Percentiles rank a stretch among this genome's conserved stretches.
Conservation (phyloP, 768 basidiomycete species). For the Rubroboletus satanas region DNA sequence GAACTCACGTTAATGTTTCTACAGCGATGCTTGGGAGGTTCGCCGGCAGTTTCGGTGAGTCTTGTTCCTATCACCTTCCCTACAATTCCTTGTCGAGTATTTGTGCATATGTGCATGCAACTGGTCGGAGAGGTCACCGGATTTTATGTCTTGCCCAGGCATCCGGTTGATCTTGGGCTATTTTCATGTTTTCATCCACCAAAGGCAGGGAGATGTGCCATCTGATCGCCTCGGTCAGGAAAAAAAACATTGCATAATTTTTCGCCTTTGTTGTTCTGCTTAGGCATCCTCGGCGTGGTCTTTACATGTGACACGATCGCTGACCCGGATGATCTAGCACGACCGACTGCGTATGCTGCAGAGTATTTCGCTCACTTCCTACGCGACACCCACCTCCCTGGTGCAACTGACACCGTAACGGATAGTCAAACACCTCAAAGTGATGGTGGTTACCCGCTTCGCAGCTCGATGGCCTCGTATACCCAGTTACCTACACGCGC, state of each 20-base stretch:
- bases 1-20: not conserved
- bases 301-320: not conserved
- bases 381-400: not conserved
- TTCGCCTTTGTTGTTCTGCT: not conserved
- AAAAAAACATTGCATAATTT: not conserved
- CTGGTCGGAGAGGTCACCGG: no score
- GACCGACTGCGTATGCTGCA: not conserved
- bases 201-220: not conserved
- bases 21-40: not conserved
- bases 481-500: not conserved
- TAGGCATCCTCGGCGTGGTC: not conserved
- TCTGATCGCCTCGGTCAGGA: not conserved
- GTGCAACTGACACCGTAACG: not conserved
- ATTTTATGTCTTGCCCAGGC: not conserved
- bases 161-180: not conserved
- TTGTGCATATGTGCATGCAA: not conserved
- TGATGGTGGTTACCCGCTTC: not conserved
- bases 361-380: not conserved
- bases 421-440: not conserved
- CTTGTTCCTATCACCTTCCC: not conserved
- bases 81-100: not conserved
- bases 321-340: conserved; percentile 8
- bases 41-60: conserved; percentile 7
- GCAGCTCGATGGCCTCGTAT: not conserved
- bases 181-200: not conserved